Conservation (phyloP, 306 rosid genomes). For the Acacia melanoxylon region DNA sequence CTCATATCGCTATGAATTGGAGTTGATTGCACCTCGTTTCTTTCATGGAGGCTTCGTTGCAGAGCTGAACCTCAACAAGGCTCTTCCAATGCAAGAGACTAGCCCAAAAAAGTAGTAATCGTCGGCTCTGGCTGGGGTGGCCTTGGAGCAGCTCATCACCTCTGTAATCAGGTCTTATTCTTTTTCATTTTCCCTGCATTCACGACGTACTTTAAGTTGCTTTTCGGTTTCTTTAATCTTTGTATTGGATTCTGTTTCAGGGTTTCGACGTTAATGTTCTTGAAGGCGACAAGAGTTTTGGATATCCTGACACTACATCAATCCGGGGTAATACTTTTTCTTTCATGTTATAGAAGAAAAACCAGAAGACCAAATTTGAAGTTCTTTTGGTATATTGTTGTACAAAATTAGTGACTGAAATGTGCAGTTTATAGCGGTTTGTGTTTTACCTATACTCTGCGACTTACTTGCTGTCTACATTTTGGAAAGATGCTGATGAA, state of each 20-base stretch:
- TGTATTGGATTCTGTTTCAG: constrained; percentile 30
- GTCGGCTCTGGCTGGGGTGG: constrained; percentile 78
- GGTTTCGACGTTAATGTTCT: constrained; percentile 59
- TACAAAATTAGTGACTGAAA: not conserved
- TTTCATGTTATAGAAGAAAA: not conserved
- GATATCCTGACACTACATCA: constrained; percentile 45
- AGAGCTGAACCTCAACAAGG: constrained; percentile 32
- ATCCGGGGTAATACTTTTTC: constrained; percentile 42
- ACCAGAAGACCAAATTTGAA: not conserved
- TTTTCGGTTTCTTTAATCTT: not conserved
- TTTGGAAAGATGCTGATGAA: not conserved
- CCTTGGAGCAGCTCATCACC: constrained; percentile 64
- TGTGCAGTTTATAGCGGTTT: not conserved
- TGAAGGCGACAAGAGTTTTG: constrained; percentile 39
- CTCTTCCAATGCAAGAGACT: constrained; percentile 28
- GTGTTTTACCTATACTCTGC: not conserved
- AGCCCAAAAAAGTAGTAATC: constrained; percentile 48
- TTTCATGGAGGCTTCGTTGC: not conserved
- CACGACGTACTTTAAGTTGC: not conserved
- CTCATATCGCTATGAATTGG: too few relatives aligned
- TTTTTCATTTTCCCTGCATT: not conserved
- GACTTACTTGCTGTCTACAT: not conserved
- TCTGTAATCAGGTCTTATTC: constrained; percentile 51
- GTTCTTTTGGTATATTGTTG: not conserved
- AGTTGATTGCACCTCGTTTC: too few relatives aligned